Evolutionary conservation across 345 rosid genomes (phyloP), one percentile per base, ranked within the genome.

Genomic region (Aethionema arabicum): DNA sequence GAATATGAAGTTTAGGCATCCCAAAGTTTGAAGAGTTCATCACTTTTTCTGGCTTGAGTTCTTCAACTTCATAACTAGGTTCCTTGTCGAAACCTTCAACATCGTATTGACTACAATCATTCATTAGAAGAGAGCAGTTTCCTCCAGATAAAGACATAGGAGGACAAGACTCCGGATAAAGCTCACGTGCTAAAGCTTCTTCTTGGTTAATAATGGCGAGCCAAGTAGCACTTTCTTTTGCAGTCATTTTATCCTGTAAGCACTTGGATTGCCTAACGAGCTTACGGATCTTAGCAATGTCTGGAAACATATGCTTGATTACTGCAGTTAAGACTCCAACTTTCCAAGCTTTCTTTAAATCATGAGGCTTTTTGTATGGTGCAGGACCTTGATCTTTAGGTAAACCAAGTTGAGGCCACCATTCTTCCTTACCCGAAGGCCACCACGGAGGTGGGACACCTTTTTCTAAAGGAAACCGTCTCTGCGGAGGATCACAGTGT

Each of bases 191-290:
- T 35, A 78, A 73, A 30, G 99, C 73, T 72, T 90, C 99, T 66
- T 90, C 96, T 43, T 80, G 83, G 79, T 78, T 81, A 74, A 93
- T 76, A 57, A 93, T 95, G 16, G 87, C 91, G 69, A 88, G 74
- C 99, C 99, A 93, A 35, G 90, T 86, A 29, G 99, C 99, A 78
- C 97, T 93, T 83, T 93, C 99, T 71, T 88, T 93, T 36, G 97
- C 99, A 0, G 99, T 93, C 97, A 93, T 93, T 82, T 93, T 93
- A 80, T 93, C 99, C 78, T 93, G 99, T 70, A 93, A 80, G 76
- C 99, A 93, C 63, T 93, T 93, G 11, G 97, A 90, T 52, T 86
- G 92, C 60, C 96, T 90, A 8, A 93, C 83, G 16, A 85, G 99
- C 76, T 78, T 90, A 72, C 87, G 80, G 51, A 93, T 93, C 83